Evolutionary conservation across 805 yeast species (phyloP).

Genomic region (baker's yeast (Saccharomyces cerevisiae)): DNA sequence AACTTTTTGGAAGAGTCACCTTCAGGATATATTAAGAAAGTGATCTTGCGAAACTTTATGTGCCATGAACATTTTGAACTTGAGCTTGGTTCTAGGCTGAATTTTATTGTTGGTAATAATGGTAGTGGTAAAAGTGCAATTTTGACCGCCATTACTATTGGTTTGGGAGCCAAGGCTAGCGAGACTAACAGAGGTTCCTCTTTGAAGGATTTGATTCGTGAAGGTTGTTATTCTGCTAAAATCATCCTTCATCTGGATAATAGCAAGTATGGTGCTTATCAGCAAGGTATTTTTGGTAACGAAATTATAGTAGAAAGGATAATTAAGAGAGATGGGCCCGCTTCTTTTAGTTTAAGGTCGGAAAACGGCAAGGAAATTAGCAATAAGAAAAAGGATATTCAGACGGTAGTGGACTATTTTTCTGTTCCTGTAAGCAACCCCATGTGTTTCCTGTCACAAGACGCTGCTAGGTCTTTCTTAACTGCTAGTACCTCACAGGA

Average conservation of each 20-base stretch:
- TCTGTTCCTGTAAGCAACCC: constrained; percentile 83
- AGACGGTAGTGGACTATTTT: constrained; percentile 58
- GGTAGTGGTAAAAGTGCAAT: constrained; percentile 91
- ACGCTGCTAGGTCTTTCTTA: constrained; percentile 83
- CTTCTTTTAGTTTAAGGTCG: constrained; percentile 48
- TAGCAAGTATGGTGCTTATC: constrained; percentile 56
- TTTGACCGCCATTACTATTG: constrained; percentile 77
- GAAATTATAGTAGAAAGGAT: constrained; percentile 63
- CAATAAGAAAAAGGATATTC: constrained; percentile 55
- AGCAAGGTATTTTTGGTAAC: constrained; percentile 58
- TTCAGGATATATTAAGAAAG: constrained; percentile 60
- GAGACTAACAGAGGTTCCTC: constrained; percentile 79
- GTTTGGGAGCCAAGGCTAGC: constrained; percentile 81
- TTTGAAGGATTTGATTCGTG: constrained; percentile 61
- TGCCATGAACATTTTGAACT: constrained; percentile 78
- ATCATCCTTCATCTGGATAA: constrained; percentile 59
- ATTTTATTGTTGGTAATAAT: constrained; percentile 81
- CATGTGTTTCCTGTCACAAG: constrained; percentile 86
- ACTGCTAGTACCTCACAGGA: constrained; percentile 65
- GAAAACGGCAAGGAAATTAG: constrained; percentile 47
- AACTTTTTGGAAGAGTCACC: constrained; percentile 10
- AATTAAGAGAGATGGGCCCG: constrained; percentile 43
- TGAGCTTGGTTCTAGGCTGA: constrained; percentile 67
- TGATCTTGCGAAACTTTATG: constrained; percentile 72
- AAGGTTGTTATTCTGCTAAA: constrained; percentile 63